phyloP scores from a whole-genome alignment of 2,329 filamentous ascomycete genomes.

The Arthroderma sp. region DNA sequence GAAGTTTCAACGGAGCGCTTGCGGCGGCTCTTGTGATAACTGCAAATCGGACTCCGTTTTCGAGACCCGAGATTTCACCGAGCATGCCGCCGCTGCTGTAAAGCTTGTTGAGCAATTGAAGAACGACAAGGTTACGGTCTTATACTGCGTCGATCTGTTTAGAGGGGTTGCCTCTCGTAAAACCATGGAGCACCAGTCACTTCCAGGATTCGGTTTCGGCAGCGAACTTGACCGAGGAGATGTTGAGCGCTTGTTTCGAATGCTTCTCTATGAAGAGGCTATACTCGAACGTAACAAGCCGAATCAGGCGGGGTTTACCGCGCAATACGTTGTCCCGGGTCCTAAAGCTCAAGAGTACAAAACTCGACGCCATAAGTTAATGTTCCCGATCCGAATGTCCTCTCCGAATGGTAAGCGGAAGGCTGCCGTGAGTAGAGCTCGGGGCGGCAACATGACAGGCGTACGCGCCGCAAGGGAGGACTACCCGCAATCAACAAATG shows the following conservation, averaged over 20 bases:
- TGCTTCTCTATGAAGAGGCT: slow-evolving; percentile 59
- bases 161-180: slow-evolving; percentile 54
- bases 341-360: slow-evolving; percentile 36
- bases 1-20: slow-evolving; percentile 57
- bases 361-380: slow-evolving; percentile 29
- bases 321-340: slow-evolving; percentile 47
- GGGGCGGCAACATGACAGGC: slow-evolving; percentile 15
- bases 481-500: slow-evolving; percentile 50
- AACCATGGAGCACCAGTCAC: slow-evolving; percentile 33
- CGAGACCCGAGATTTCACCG: slow-evolving; percentile 62
- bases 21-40: slow-evolving; percentile 72
- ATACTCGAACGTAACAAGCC: slow-evolving; percentile 57
- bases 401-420: slow-evolving; percentile 18
- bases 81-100: slow-evolving; percentile 58
- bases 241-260: slow-evolving; percentile 70
- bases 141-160: slow-evolving; percentile 74
- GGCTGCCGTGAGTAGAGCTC: slow-evolving; percentile 15
- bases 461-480: slow-evolving; percentile 27
- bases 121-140: slow-evolving; percentile 46
- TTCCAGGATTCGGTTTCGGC: slow-evolving; percentile 54
- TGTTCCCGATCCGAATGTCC: slow-evolving; percentile 41
- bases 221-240: slow-evolving; percentile 59
- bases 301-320: slow-evolving; percentile 53
- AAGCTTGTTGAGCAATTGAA: slow-evolving; percentile 43
- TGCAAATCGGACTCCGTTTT: slow-evolving; percentile 62